Evolutionary conservation across 2,329 filamentous ascomycete genomes (phyloP), one percentile per base, ranked within the genome.

Genomic region (Arthrinium puccinioides): DNA sequence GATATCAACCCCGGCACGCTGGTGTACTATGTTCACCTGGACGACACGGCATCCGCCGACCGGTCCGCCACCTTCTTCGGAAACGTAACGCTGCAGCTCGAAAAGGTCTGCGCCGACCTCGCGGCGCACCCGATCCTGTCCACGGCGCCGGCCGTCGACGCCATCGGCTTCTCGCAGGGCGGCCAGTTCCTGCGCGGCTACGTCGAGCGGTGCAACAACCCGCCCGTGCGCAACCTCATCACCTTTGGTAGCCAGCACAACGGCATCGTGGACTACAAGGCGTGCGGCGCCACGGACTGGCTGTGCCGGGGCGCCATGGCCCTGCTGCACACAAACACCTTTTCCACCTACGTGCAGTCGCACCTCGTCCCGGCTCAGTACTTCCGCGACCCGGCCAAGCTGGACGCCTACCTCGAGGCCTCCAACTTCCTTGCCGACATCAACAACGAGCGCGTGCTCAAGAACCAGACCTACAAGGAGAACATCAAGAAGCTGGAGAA

Each of bases 141-240:
- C 39, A 85, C 82, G 6, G 85, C 86, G 1, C 84, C 85, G 0
- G 87, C 83, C 45, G 72, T 96, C 55, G 92, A 97, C 62, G 90
- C 89, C 23, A 66, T 98, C 24, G 92, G 92, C 20, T 96, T 98
- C 69, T 92, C 85, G 11, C 92, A 98, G 62, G 92, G 92, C 45
- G 92, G 92, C 2, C 87, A 95, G 59, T 96, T 98, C 66, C 74
- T 98, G n/a, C 81, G 92, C 41, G 92, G 75, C 18, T 89, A 94
- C 58, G 70, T 95, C 46, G 81, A 98, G 70, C 76, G 87, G 29
- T 98, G 92, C 70, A 92, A 88, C 59, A 54, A 52, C 23, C 82
- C 87, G 0, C 80, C 77, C 4, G 76, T 95, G 10, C 75, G 79
- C 47, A 89, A 77, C 56, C 74, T 96, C 25, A 75, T 95, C 45